Evolutionary conservation across 1,284 basidiomycete genomes (phyloP), one percentile per base, ranked within the genome.

Genomic region (Sporisorium iseilematis-ciliati): DNA sequence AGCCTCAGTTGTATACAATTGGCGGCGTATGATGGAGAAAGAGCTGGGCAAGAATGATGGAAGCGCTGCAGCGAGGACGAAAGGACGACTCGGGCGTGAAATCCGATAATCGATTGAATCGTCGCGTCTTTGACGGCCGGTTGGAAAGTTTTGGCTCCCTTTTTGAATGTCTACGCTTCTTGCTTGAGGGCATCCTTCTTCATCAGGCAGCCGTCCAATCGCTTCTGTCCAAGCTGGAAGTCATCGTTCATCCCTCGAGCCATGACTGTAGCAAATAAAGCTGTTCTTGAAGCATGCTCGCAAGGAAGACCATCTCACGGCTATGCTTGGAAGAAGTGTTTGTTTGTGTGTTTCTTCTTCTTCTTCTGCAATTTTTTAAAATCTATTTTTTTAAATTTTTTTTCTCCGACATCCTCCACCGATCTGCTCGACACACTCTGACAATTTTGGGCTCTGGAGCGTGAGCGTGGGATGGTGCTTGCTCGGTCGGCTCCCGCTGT

Each of bases 71-170:
- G 29, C 8, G 48, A 29, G 23, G 12, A 35, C 33, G 7, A 35
- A 40, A 21, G 21, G 35, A 7, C 14, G 50, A 55, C 31, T 54
- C 52, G 58, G 65, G 53, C 57, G 57, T 64, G 61, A 64, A 70
- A 60, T 64, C 57, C 61, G 67, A 64, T 70, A 65, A 65, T 69
- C 66, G 66, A 69, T 69, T 16, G 54, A 7, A 21, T 8, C 35
- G 40, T 25, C 43, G 43, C 43, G 51, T 25, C 41, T 4, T 4
- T 8, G 46, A 48, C 31, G 42, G 11, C 16, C 38, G 41, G 26
- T 12, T 54, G 45, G 35, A 38, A 50, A 40, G 35, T 51, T 41
- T 21, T 23, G 35, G 23, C n/a, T n/a, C n/a, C 35, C 35, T 14
- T 38, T 35, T 35, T 26, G 14, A 29, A 18, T 29, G 18, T 48